Evolutionary conservation across 2,329 filamentous ascomycete genomes (phyloP), one percentile per base, ranked within the genome.

Genomic region (Hypoxylon sp.): DNA sequence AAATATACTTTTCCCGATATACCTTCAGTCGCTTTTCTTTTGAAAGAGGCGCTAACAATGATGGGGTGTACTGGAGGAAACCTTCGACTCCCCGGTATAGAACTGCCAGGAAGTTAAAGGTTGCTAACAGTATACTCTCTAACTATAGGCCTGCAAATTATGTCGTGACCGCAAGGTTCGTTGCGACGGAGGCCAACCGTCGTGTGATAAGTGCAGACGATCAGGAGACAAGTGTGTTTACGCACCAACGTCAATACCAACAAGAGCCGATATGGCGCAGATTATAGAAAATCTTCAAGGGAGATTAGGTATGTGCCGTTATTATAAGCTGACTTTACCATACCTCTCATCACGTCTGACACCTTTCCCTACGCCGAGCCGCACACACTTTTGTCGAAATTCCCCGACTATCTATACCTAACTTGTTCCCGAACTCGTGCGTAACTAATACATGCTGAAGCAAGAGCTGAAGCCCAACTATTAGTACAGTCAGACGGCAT

Each of bases 221-320:
- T 27, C 46, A 50, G 46, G 46, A 31, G 46, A 50, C 10, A 50
- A 27, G 6, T 50, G 46, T 3, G 27, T 50, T 15, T 50, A 50
- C 2, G 21, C 27, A 5, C 46, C 46, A 7, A 27, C 46, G 13
- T 50, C 46, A 7, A 31, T 50, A 29, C 46, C 46, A n/a, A 50
- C 46, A 29, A 8, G 46, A 50, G 46, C 46, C 10, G 46, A 50
- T 29, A 50, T 50, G 46, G 46, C 46, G 29, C 46, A 50, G 11
- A 31, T 50, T 50, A 50, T 50, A 50, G 46, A 50, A 6, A 50
- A 50, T 50, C 46, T 50, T 6, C 46, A 50, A 24, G 24, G 46
- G 7, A 27, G 46, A 29, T 17, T 50, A 50, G 46, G 46, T 50
- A 50, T 21, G 39, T 44, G 39, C 19, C 39, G 21, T 44, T 2